Conservation (phyloP, 2,329 filamentous ascomycete species). For the Fusarium caatingaense region DNA sequence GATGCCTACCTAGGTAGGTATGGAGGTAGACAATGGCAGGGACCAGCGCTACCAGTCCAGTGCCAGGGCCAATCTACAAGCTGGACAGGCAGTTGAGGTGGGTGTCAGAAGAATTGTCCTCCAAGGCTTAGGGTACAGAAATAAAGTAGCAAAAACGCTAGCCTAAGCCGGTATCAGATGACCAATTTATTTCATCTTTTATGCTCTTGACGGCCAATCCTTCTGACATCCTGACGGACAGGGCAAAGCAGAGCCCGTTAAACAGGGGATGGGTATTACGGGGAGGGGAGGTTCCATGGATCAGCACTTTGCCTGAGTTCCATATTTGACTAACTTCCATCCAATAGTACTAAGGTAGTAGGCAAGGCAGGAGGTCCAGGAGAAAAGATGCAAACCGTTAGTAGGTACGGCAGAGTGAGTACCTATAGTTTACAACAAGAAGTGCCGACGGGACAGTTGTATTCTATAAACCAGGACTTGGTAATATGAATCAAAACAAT, state of each 20-base stretch:
- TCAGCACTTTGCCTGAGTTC: constrained; percentile 16
- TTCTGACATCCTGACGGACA: neutral
- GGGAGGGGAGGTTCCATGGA: constrained; percentile 22
- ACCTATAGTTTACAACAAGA: neutral
- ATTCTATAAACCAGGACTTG: neutral
- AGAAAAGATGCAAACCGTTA: neutral
- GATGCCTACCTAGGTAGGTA: no score
- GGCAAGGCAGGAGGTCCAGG: neutral
- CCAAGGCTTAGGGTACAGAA: no score
- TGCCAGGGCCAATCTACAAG: constrained; percentile 11
- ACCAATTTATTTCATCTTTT: no score
- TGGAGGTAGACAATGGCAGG: neutral
- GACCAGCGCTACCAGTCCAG: constrained; percentile 11
- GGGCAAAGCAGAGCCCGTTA: neutral
- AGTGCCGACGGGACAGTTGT: neutral
- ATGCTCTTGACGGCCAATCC: no score
- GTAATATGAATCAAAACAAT: neutral
- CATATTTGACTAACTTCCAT: constrained; percentile 10
- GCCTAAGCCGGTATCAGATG: no score
- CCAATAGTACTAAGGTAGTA: neutral
- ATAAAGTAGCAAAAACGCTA: no score
- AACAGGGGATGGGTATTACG: constrained; percentile 7
- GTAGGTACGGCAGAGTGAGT: neutral
- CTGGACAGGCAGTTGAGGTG: neutral
- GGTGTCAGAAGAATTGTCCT: no score